Evolutionary conservation across 306 rosid genomes (phyloP).

Genomic region (Notholithocarpus densiflorus): DNA sequence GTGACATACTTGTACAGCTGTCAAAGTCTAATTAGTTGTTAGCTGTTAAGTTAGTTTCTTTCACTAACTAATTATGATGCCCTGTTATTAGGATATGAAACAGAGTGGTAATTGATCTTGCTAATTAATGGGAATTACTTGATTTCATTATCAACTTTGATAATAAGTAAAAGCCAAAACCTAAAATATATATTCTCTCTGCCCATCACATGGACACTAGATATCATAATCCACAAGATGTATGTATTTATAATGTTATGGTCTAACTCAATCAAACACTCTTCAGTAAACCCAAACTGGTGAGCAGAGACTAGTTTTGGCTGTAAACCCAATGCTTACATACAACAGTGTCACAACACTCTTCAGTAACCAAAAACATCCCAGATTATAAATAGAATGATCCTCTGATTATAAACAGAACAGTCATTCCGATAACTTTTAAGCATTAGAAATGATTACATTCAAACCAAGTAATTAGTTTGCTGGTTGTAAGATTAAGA

Average conservation of each 20-base stretch:
- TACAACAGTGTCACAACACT: neutral
- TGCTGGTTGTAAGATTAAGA: neutral
- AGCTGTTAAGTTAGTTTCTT: no score
- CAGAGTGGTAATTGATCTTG: no score
- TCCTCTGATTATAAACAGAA: neutral
- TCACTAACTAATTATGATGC: no score
- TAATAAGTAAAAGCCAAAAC: slow-evolving; percentile 9
- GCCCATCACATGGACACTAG: slow-evolving; percentile 4
- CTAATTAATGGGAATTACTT: no score
- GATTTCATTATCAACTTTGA: neutral
- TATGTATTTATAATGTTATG: neutral
- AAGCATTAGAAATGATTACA: neutral
- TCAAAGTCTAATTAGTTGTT: no score
- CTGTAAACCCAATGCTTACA: neutral
- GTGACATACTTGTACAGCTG: no score
- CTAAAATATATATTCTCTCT: neutral
- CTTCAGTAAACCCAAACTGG: neutral
- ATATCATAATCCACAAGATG: slow-evolving; percentile 6
- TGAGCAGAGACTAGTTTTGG: neutral
- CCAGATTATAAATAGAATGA: neutral
- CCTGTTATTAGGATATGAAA: no score
- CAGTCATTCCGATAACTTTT: neutral
- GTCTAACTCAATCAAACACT: neutral
- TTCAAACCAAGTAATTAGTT: neutral
- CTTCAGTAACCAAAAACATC: neutral